Conservation (phyloP, 805 yeast species). For the Pichia californica region DNA sequence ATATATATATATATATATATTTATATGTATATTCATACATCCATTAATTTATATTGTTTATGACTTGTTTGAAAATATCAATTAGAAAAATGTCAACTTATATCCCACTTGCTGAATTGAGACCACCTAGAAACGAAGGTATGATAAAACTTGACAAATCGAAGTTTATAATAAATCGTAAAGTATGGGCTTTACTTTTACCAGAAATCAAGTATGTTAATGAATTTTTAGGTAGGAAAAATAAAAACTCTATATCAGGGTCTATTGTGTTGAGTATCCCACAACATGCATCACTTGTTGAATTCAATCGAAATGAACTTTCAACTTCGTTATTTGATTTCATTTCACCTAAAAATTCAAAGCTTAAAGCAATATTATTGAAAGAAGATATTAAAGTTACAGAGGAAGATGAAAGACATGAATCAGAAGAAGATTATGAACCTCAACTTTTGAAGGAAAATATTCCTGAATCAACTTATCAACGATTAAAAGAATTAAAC, state of each 20-base stretch:
- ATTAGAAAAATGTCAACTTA: slow-evolving; percentile 8
- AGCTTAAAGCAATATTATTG: slow-evolving; percentile 52
- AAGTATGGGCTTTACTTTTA: slow-evolving; percentile 61
- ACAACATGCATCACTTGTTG: slow-evolving; percentile 63
- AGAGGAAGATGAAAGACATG: slow-evolving; percentile 24
- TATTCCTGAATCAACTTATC: slow-evolving; percentile 37
- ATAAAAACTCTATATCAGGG: slow-evolving; percentile 39
- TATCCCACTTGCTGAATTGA: slow-evolving; percentile 7
- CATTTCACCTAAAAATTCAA: slow-evolving; percentile 24
- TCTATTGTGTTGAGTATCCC: slow-evolving; percentile 53
- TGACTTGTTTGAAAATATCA: slow-evolving; percentile 1
- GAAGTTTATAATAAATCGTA: slow-evolving; percentile 51
- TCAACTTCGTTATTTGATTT: slow-evolving; percentile 5
- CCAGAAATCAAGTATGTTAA: slow-evolving; percentile 62
- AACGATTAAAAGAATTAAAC: slow-evolving; percentile 30
- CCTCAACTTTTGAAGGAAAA: slow-evolving; percentile 27
- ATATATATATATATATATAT: too few species aligned
- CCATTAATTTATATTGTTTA: neutral
- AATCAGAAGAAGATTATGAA: neutral
- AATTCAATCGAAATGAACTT: slow-evolving; percentile 19
- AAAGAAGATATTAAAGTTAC: slow-evolving; percentile 42
- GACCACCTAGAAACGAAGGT: slow-evolving; percentile 63
- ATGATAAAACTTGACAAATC: slow-evolving; percentile 63
- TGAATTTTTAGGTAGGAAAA: slow-evolving; percentile 43
- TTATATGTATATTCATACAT: too few species aligned